Evolutionary conservation across 2,329 filamentous ascomycete species (phyloP).

Genomic region (Exophiala phaeomuriformis): DNA sequence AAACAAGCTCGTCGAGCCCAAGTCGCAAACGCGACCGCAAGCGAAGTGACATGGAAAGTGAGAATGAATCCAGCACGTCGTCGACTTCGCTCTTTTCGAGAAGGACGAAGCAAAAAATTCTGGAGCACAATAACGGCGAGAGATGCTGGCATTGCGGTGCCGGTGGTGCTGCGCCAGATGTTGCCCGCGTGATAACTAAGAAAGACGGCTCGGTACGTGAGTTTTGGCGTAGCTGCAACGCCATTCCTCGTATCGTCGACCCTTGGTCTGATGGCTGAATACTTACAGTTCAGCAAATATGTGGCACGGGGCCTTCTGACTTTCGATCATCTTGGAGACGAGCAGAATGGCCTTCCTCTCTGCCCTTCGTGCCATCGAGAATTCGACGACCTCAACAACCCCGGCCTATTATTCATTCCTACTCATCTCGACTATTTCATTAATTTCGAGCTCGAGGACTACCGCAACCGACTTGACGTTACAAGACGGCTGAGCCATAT

Average conservation of each 20-base stretch:
- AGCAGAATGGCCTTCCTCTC: constrained; percentile 23
- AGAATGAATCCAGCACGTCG: constrained; percentile 2
- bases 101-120: constrained; percentile 7
- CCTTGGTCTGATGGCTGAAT: neutral
- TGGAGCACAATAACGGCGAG: constrained; percentile 6
- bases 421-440: constrained; percentile 23
- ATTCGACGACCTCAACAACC: constrained; percentile 15
- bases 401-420: constrained; percentile 23
- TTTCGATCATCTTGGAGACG: constrained; percentile 5
- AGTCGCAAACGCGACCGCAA: constrained; percentile 7
- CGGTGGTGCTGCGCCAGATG: neutral
- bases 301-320: constrained; percentile 4
- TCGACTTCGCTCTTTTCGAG: constrained; percentile 8
- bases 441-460: constrained; percentile 23
- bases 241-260: neutral
- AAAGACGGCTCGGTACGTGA: constrained; percentile 6
- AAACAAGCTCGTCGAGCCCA: constrained; percentile 3
- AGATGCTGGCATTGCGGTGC: constrained; percentile 7
- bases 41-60: constrained; percentile 6
- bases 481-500: neutral
- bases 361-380: constrained; percentile 20
- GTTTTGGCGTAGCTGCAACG: neutral
- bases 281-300: constrained; percentile 4
- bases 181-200: constrained; percentile 1
- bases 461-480: constrained; percentile 4